Conservation (phyloP, 495 filamentous ascomycete species). For the Xylaria nigripes region DNA sequence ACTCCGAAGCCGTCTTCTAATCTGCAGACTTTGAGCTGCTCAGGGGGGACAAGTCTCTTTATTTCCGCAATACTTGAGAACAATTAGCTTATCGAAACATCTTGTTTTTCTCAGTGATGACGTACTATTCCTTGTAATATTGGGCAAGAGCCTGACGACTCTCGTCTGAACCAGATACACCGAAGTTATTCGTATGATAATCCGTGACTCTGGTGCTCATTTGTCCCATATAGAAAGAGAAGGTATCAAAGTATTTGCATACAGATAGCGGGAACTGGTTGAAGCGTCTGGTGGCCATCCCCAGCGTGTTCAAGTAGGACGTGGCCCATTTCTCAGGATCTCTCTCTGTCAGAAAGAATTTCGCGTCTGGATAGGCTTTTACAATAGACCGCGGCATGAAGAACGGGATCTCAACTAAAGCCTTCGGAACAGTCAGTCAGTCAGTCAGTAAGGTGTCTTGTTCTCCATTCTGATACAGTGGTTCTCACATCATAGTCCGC, state of each 20-base stretch:
- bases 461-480: not conserved
- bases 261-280: slow-evolving; percentile 15
- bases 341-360: slow-evolving; percentile 27
- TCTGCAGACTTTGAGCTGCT: slow-evolving; percentile 20
- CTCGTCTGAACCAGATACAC: slow-evolving; percentile 4
- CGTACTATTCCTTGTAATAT: slow-evolving; percentile 26
- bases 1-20: slow-evolving; percentile 28
- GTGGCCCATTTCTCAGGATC: slow-evolving; percentile 27
- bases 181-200: slow-evolving; percentile 16
- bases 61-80: slow-evolving; percentile 22
- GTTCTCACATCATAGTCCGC: slow-evolving; percentile 26
- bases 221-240: slow-evolving; percentile 6
- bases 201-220: not conserved
- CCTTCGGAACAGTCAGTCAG: slow-evolving; percentile 7
- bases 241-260: slow-evolving; percentile 18
- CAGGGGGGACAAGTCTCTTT: slow-evolving; percentile 22
- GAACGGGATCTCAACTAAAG: slow-evolving; percentile 26
- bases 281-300: not conserved
- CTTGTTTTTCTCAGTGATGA: not conserved
- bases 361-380: slow-evolving; percentile 25
- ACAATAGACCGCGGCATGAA: slow-evolving; percentile 21
- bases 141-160: slow-evolving; percentile 13
- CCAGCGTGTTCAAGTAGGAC: slow-evolving; percentile 20
- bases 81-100: not conserved
- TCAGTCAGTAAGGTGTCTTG: not conserved